Evolutionary conservation across 352 stramenopile species (phyloP).

Genomic region (Globisporangium barbulae): DNA sequence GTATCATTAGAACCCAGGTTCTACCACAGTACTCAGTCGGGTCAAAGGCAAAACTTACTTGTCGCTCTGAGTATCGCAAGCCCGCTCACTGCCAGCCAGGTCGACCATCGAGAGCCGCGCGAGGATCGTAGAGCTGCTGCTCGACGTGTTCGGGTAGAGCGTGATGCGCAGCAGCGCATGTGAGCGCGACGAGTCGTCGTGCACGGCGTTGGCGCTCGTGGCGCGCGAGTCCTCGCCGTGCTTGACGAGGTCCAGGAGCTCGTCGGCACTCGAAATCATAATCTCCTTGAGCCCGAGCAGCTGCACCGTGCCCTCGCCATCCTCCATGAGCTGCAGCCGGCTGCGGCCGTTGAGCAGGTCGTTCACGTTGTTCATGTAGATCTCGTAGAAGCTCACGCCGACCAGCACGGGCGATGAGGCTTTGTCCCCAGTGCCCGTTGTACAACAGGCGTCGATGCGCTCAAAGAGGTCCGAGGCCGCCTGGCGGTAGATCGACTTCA

Average conservation of each 20-base stretch:
- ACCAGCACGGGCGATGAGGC: slow-evolving; percentile 47
- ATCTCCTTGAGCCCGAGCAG: slow-evolving; percentile 91
- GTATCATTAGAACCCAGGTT: not conserved
- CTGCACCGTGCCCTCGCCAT: slow-evolving; percentile 90
- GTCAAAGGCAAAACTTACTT: slow-evolving; percentile 22
- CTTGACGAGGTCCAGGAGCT: slow-evolving; percentile 90
- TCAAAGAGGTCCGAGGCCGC: slow-evolving; percentile 59
- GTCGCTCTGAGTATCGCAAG: slow-evolving; percentile 90
- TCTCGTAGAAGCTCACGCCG: slow-evolving; percentile 94
- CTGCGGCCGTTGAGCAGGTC: slow-evolving; percentile 90
- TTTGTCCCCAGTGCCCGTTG: not conserved
- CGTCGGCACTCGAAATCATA: slow-evolving; percentile 65
- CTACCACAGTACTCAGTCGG: not conserved
- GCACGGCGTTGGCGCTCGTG: slow-evolving; percentile 87
- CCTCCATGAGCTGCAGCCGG: slow-evolving; percentile 91
- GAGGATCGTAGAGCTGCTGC: slow-evolving; percentile 17
- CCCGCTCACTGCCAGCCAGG: slow-evolving; percentile 92
- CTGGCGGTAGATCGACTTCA: slow-evolving; percentile 80
- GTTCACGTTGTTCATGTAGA: slow-evolving; percentile 95
- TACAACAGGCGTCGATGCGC: slow-evolving; percentile 23
- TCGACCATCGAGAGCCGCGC: slow-evolving; percentile 86
- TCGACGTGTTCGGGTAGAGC: slow-evolving; percentile 21
- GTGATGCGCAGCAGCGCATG: slow-evolving; percentile 88
- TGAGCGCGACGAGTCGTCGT: slow-evolving; percentile 81
- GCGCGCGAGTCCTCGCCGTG: slow-evolving; percentile 74